These are phyloP conservation scores for Talaromyces atroroseus DNA, from an alignment of 2,329 filamentous ascomycete species.

Conservation along the genomic window DNA sequence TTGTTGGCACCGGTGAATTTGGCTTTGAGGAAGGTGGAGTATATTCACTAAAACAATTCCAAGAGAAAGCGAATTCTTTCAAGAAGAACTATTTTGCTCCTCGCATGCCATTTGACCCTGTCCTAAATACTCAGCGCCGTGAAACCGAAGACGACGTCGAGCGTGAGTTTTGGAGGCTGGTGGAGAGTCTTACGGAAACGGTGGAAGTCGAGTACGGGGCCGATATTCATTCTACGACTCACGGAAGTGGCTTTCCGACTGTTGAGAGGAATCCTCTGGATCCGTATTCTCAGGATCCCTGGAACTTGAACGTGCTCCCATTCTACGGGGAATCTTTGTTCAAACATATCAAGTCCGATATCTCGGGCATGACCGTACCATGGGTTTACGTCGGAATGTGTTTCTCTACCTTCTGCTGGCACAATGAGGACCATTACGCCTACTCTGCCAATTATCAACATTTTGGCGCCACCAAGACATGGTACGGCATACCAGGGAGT, in stretches of 20 bases:
- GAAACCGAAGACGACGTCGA: conserved; percentile 95
- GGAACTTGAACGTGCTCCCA: conserved; percentile 92
- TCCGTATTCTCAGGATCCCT: conserved; percentile 80
- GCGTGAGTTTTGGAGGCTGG: conserved; percentile 91
- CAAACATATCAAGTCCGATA: conserved; percentile 94
- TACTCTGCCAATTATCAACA: conserved; percentile 99
- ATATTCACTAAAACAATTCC: conserved; percentile 92
- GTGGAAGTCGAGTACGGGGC: conserved; percentile 98
- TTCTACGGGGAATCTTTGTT: conserved; percentile 89
- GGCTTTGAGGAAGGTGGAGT: conserved; percentile 95
- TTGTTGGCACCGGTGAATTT: conserved; percentile 94
- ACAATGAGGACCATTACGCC: conserved; percentile 96
- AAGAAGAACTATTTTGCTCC: conserved; percentile 90
- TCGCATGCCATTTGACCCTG: conserved; percentile 81
- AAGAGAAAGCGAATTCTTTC: conserved; percentile 92
- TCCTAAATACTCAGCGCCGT: conserved; percentile 71
- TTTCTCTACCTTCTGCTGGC: conserved; percentile 99
- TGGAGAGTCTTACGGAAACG: conserved; percentile 88
- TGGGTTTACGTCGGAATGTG: conserved; percentile 99
- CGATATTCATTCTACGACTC: conserved; percentile 96
- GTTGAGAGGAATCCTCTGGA: conserved; percentile 85
- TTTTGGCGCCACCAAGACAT: conserved; percentile 96
- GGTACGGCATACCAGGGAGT: conserved; percentile 94
- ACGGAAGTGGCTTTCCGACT: conserved; percentile 94
- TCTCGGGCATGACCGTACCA: conserved; percentile 97